phyloP scores from a whole-genome alignment of 306 rosid genomes.

The Fagus crenata region DNA sequence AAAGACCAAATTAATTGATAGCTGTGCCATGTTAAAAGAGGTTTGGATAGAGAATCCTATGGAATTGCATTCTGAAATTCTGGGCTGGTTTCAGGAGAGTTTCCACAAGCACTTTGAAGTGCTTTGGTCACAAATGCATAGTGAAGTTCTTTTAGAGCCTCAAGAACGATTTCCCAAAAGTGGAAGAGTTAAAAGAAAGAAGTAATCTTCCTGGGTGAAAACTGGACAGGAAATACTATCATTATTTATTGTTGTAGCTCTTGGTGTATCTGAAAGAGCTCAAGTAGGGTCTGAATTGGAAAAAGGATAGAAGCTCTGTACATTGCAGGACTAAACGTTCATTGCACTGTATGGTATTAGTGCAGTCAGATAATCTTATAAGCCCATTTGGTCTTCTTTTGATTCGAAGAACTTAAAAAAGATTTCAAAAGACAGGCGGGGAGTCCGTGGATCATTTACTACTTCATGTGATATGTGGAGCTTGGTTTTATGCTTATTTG shows the following conservation, averaged over 20 bases:
- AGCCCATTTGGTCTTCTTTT: neutral
- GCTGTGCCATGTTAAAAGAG: slow-evolving; percentile 51
- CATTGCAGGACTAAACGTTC: neutral
- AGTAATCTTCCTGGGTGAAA: slow-evolving; percentile 25
- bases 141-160: slow-evolving; percentile 52
- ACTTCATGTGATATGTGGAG: no score
- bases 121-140: slow-evolving; percentile 70
- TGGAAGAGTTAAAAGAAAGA: slow-evolving; percentile 29
- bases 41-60: slow-evolving; percentile 74
- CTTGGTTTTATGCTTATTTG: no score
- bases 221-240: neutral
- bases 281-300: neutral
- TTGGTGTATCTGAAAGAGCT: neutral
- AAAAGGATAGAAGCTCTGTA: neutral
- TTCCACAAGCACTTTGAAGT: slow-evolving; percentile 47
- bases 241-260: neutral
- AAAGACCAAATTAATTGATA: slow-evolving; percentile 45
- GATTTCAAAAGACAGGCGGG: no score
- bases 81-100: slow-evolving; percentile 78
- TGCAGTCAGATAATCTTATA: neutral
- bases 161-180: slow-evolving; percentile 39
- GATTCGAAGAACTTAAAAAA: neutral
- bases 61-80: slow-evolving; percentile 61
- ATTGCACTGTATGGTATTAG: neutral
- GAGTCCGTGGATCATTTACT: no score